phyloP scores from a whole-genome alignment of 306 rosid genomes.

The Dalbergia cochinchinensis region DNA sequence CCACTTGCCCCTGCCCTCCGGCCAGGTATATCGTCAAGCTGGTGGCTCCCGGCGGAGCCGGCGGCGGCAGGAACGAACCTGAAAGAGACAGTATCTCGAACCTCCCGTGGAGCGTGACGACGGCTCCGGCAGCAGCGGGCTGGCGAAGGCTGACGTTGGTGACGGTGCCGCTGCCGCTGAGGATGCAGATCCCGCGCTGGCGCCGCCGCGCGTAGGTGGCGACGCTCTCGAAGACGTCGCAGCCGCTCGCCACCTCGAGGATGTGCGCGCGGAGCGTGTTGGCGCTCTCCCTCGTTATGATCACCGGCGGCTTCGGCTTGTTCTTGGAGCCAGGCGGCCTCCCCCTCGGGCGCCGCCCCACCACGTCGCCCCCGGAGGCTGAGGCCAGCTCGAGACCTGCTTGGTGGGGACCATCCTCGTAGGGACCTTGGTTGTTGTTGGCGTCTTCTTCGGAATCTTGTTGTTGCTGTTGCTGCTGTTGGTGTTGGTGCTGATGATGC shows the following conservation, averaged over 20 bases:
- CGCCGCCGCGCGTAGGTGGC: conserved; percentile 84
- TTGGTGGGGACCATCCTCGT: conserved; percentile 55
- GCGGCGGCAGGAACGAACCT: conserved; percentile 89
- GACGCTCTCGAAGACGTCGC: conserved; percentile 83
- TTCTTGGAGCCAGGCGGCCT: conserved; percentile 91
- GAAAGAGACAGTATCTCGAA: conserved; percentile 87
- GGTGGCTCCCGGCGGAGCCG: conserved; percentile 93
- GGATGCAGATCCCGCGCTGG: conserved; percentile 93
- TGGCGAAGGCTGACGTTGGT: conserved; percentile 80
- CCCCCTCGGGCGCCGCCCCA: conserved; percentile 73
- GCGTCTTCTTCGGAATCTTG: conserved; percentile 53
- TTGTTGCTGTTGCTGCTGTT: conserved; percentile 53
- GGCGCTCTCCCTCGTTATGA: conserved; percentile 89
- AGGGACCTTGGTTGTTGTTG: conserved; percentile 36
- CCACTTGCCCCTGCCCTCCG: conserved; percentile 91
- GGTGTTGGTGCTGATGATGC: conserved; percentile 47
- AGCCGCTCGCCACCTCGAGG: conserved; percentile 79
- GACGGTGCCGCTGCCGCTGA: conserved; percentile 86
- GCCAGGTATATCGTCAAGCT: conserved; percentile 75
- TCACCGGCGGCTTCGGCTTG: conserved; percentile 81
- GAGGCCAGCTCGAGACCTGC: conserved; percentile 50
- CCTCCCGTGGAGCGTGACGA: conserved; percentile 82
- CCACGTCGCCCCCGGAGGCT: conserved; percentile 48
- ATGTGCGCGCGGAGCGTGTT: conserved; percentile 94
- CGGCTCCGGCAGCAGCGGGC: conserved; percentile 71